phyloP scores from a whole-genome alignment of 1,284 basidiomycete genomes.

The Anthracocystis walkeri region DNA sequence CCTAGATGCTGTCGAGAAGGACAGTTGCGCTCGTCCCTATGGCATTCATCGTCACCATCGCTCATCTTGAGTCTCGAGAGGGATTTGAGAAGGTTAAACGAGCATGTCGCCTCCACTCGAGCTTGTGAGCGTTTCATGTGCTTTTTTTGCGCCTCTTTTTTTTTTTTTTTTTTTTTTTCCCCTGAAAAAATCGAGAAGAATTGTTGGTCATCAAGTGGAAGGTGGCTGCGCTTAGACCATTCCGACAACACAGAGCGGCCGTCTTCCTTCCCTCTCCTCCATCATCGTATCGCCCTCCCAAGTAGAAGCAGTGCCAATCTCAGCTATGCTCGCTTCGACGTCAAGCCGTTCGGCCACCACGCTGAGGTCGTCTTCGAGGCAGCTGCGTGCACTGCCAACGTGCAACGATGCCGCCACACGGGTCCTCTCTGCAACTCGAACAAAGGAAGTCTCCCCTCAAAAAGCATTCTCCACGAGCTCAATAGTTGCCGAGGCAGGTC shows the following conservation, averaged over 20 bases:
- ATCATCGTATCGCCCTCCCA: background rate
- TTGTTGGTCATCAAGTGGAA: conserved; percentile 8
- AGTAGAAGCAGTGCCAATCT: background rate
- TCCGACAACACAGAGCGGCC: background rate
- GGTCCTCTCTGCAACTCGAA: background rate
- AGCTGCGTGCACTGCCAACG: background rate
- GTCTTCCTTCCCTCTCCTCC: background rate
- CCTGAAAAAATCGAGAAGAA: background rate
- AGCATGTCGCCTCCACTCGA: conserved; percentile 2
- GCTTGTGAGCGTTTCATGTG: background rate
- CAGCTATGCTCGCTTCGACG: conserved; percentile 16
- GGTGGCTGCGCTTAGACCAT: background rate
- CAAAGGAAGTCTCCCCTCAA: background rate
- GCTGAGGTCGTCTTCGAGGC: conserved; percentile 3
- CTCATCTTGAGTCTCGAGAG: background rate
- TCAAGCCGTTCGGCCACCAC: conserved; percentile 5
- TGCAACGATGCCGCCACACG: background rate
- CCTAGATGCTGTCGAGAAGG: too few species aligned
- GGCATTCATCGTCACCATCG: background rate
- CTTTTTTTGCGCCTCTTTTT: background rate
- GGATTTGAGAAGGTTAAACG: background rate
- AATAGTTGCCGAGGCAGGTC: background rate
- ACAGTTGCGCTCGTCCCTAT: too few species aligned
- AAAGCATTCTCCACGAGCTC: conserved; percentile 5
- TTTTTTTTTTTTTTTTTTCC: background rate